These are phyloP conservation scores for Dactylellina drechsleri DNA, from an alignment of 2,329 filamentous ascomycete species.

Conservation along the genomic window DNA sequence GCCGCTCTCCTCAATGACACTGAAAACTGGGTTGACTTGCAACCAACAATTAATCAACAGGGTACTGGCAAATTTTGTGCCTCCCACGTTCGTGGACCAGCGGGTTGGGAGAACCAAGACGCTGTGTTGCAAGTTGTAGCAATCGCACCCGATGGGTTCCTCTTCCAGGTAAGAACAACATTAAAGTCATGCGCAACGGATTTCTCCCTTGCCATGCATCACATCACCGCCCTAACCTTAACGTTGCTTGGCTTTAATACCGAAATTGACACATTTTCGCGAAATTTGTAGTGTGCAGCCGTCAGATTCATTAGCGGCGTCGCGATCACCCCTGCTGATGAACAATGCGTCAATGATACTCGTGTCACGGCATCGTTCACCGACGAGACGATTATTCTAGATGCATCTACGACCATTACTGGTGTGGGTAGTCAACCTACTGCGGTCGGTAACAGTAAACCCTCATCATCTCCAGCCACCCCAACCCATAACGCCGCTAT, in stretches of 20 bases:
- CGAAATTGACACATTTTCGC: neutral
- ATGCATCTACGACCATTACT: conserved; percentile 9
- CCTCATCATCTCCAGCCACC: neutral
- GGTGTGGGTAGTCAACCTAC: too few species aligned
- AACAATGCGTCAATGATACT: conserved; percentile 32
- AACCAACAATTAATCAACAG: conserved; percentile 16
- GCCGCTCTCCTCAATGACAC: conserved; percentile 41
- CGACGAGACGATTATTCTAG: conserved; percentile 23
- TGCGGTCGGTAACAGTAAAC: too few species aligned
- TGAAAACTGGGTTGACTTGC: conserved; percentile 39
- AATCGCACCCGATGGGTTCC: conserved; percentile 38
- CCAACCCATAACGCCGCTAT: conserved; percentile 22
- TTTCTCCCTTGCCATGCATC: neutral
- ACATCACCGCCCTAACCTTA: neutral
- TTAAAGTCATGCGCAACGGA: neutral
- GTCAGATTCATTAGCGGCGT: conserved; percentile 33
- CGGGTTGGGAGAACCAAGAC: conserved; percentile 44
- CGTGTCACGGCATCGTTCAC: conserved; percentile 8
- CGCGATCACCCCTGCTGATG: conserved; percentile 1
- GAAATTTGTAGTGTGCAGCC: conserved; percentile 35
- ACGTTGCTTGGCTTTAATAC: too few species aligned
- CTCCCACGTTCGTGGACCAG: conserved; percentile 15
- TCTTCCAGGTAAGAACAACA: conserved; percentile 38
- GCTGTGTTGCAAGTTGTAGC: conserved; percentile 44
- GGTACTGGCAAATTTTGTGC: conserved; percentile 42